Evolutionary conservation across 495 filamentous ascomycete species (phyloP), one percentile per base, ranked within the genome.

Genomic region (Rhypophila decipiens): DNA sequence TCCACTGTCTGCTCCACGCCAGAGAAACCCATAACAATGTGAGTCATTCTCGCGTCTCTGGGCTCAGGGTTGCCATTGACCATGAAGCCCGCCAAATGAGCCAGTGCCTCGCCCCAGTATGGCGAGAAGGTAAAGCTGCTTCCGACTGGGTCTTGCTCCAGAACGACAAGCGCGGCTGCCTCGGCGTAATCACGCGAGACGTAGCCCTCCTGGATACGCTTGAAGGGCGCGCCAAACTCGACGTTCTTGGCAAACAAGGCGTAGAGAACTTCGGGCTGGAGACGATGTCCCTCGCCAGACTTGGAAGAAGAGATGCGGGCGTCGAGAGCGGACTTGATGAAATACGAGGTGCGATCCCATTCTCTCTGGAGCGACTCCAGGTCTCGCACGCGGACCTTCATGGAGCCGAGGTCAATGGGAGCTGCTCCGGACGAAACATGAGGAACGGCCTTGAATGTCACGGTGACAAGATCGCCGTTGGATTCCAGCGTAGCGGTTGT

Each of bases 31-130:
- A 73, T 69, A 46, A 80, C 78, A 47, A 79, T 69, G 40, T 86
- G 77, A 19, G 77, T 75, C 67, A 86, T 75, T 0, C 72, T 78
- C 42, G 83, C 77, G 79, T 83, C 81, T 5, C 84, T n/a, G n/a
- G n/a, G 81, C 48, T 87, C 84, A 36, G 79, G 83, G 41, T 53
- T 48, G 17, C 40, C 37, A 35, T 59, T 59, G 31, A 59, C 48
- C 23, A 59, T 43, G 27, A 56, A 59, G 21, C 56, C 56, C 33
- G 56, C 52, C 31, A 59, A 18, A 38, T 59, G 56, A n/a, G 53
- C 42, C 27, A 56, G 24, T 1, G 43, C 44, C 35, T 59, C 56
- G 20, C 51, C 34, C 20, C 31, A 41, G 49, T 49, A 59, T 3
- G 56, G 56, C 19, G 41, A 52, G 35, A 36, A 52, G 3, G 48